Conservation (phyloP, 331 rosid genomes). For the Acacia concinna region DNA sequence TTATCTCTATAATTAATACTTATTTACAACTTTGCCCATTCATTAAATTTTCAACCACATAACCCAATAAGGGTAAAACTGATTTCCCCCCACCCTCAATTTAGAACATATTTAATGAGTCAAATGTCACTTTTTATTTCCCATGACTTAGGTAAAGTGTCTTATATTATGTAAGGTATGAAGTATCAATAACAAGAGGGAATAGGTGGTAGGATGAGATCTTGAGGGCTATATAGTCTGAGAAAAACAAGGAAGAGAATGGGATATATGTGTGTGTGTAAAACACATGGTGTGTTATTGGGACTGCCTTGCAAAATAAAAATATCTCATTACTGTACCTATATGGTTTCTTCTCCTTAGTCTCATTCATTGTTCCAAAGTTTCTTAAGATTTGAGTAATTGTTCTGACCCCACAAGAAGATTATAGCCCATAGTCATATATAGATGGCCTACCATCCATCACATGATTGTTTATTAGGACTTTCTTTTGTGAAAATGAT, state of each 20-base stretch:
- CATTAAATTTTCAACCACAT: too few species aligned
- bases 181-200: too few species aligned
- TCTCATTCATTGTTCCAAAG: background rate
- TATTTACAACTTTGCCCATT: too few species aligned
- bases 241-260: background rate
- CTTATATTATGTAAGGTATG: too few species aligned
- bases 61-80: too few species aligned
- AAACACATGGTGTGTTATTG: background rate
- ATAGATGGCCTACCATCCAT: background rate
- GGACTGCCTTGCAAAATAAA: background rate
- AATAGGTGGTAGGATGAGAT: background rate
- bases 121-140: too few species aligned
- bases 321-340: background rate
- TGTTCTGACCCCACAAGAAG: background rate
- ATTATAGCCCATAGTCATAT: background rate
- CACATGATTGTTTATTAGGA: background rate
- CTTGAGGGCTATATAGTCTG: background rate
- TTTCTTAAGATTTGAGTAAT: background rate
- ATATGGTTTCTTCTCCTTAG: background rate
- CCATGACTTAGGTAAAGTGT: too few species aligned
- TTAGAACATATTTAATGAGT: too few species aligned
- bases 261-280: background rate
- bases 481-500: slow-evolving; percentile 17
- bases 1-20: too few species aligned
- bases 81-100: too few species aligned